Conservation (phyloP, 2,329 filamentous ascomycete genomes). For the Bimuria novae-zelandiae region DNA sequence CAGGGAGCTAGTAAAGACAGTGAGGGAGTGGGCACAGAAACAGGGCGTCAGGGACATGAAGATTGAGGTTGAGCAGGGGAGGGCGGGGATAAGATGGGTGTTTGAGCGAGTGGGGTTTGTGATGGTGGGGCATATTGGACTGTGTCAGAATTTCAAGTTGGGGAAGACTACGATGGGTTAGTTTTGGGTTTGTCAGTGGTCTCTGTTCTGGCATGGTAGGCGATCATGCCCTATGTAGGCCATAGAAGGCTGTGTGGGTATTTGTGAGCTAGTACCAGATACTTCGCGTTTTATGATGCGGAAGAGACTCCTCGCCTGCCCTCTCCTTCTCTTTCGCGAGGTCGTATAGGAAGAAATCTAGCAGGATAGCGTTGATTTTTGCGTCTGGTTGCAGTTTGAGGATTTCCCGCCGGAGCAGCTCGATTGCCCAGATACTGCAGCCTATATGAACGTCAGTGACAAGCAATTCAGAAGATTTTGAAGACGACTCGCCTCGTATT, state of each 20-base stretch:
- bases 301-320: slow-evolving; percentile 54
- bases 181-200: too few relatives aligned
- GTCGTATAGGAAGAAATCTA: slow-evolving; percentile 98
- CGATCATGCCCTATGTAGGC: background rate
- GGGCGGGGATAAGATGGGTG: too few relatives aligned
- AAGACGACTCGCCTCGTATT: slow-evolving; percentile 67
- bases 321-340: slow-evolving; percentile 83
- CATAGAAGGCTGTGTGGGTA: background rate
- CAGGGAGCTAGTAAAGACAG: too few relatives aligned
- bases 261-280: slow-evolving; percentile 78
- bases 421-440: slow-evolving; percentile 95
- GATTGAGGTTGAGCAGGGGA: too few relatives aligned
- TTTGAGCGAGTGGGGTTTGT: too few relatives aligned
- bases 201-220: background rate
- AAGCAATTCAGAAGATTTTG: background rate
- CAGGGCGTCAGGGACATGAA: too few relatives aligned
- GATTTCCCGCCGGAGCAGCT: slow-evolving; percentile 84
- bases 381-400: slow-evolving; percentile 70
- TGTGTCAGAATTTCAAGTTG: too few relatives aligned
- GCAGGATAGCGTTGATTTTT: slow-evolving; percentile 81
- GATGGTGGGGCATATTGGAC: too few relatives aligned
- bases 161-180: too few relatives aligned
- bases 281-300: slow-evolving; percentile 87
- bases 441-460: slow-evolving; percentile 52
- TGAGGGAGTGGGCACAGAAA: too few relatives aligned